Percentiles rank a stretch among this genome's conserved stretches.
phyloP scores from a whole-genome alignment of 2,329 filamentous ascomycete species.

The Volutella citrinella region DNA sequence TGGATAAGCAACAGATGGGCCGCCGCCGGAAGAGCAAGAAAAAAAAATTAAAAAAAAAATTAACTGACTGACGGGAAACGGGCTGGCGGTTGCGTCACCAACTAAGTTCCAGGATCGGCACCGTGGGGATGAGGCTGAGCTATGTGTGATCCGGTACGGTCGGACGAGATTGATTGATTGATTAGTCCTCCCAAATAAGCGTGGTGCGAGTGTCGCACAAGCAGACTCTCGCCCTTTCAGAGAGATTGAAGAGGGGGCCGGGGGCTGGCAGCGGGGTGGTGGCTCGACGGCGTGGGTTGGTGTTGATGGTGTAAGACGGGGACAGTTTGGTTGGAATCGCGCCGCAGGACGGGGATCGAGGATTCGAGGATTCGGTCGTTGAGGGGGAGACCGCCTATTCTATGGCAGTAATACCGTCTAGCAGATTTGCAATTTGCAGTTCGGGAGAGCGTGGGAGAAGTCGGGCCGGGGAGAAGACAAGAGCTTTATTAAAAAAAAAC shows the following conservation, averaged over 20 bases:
- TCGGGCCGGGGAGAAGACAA: neutral
- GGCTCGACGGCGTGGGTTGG: neutral
- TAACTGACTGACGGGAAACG: slow-evolving; percentile 17
- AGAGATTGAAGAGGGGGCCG: neutral
- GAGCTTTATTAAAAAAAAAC: too few species aligned
- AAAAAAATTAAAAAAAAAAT: slow-evolving; percentile 17
- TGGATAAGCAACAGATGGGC: slow-evolving; percentile 8
- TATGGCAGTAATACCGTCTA: too few species aligned
- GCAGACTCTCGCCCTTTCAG: neutral
- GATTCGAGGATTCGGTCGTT: neutral
- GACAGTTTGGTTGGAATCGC: too few species aligned
- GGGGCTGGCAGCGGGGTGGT: neutral
- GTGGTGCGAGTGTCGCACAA: slow-evolving; percentile 2
- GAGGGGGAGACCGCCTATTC: neutral
- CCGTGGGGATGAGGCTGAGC: slow-evolving; percentile 24
- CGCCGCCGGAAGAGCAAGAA: slow-evolving; percentile 19
- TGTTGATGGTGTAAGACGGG: too few species aligned
- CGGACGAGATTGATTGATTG: slow-evolving; percentile 16
- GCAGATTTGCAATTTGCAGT: neutral
- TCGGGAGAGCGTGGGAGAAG: neutral
- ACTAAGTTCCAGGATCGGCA: slow-evolving; percentile 22
- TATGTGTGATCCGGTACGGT: slow-evolving; percentile 17
- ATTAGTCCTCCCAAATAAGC: slow-evolving; percentile 12
- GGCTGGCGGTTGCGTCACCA: slow-evolving; percentile 21
- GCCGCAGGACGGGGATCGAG: too few species aligned